Evolutionary conservation across 2,329 filamentous ascomycete genomes (phyloP), one percentile per base, ranked within the genome.

Genomic region (Albifimbria verrucaria): DNA sequence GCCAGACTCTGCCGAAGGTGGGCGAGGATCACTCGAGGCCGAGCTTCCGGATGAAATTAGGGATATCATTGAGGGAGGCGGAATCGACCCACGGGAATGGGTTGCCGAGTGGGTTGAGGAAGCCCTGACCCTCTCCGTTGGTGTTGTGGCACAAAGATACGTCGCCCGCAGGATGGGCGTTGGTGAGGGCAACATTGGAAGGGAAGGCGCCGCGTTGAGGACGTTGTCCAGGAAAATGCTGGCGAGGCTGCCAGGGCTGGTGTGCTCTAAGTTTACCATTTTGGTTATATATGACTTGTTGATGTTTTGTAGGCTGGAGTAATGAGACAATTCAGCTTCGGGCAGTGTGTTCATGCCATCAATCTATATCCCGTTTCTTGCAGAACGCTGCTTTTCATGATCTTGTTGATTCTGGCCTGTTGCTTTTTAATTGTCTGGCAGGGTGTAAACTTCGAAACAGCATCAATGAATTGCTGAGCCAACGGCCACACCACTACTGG

Each of bases 61-160:
- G 21, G 89, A 93, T 59, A 96, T 97, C 57, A 84, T 99, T 41
- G 83, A 85, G 63, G 74, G 74, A 44, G 85, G 84, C 9, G 84
- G 82, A 46, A 90, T 97, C 2, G 94, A 99, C 66, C 94, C 94
- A 0, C 81, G 94, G 53, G 94, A 99, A 70, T 99, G 94, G 94
- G 90, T 96, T 36, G 89, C 92, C 3, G 94, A 97, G 71, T 99
- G 94, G 94, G 82, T 99, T 46, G 93, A 97, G 74, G 93, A 97
- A 74, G 76, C 86, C 0, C 78, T 99, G 26, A 85, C 79, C 41
- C 76, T 97, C 48, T 83, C 86, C 3, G 83, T 95, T 1, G 93
- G 94, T 18, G 77, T 96, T 7, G 87, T 97, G 3, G 94, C 94
- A 2, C 94, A 99, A 79, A 81, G 92, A 58, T 99, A 99, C 68